These are phyloP conservation scores for Ammopiptanthus mongolicus DNA, from an alignment of 306 rosid species.

Conservation along the genomic window DNA sequence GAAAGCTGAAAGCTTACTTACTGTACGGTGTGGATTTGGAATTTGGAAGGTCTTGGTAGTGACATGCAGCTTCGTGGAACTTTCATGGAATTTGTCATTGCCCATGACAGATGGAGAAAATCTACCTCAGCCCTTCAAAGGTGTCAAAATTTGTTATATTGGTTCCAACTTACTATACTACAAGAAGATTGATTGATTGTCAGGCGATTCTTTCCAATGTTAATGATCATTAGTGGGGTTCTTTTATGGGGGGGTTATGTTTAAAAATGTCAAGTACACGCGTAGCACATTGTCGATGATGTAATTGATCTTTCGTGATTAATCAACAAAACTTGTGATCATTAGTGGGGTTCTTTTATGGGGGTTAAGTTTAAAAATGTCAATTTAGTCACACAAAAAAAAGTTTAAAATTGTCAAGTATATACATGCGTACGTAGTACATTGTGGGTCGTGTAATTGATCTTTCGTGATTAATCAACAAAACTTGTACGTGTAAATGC, in stretches of 20 bases:
- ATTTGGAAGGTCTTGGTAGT: background rate
- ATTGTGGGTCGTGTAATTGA: background rate
- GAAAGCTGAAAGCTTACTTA: background rate
- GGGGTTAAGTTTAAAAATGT: background rate
- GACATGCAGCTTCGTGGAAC: conserved; percentile 9
- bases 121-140: background rate
- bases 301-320: background rate
- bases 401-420: too few relatives aligned
- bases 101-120: background rate
- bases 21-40: background rate
- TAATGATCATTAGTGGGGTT: background rate
- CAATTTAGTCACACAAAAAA: too few relatives aligned
- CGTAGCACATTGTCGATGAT: background rate
- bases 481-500: background rate
- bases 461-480: background rate
- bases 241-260: background rate
- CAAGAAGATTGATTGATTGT: background rate
- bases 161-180: background rate
- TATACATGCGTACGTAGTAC: background rate
- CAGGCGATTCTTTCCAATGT: background rate
- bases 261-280: background rate
- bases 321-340: background rate
- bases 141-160: background rate
- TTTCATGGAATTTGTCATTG: background rate
- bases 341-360: background rate